Evolutionary conservation across 2,329 filamentous ascomycete genomes (phyloP).

Genomic region (Corniculantispora saksenae): DNA sequence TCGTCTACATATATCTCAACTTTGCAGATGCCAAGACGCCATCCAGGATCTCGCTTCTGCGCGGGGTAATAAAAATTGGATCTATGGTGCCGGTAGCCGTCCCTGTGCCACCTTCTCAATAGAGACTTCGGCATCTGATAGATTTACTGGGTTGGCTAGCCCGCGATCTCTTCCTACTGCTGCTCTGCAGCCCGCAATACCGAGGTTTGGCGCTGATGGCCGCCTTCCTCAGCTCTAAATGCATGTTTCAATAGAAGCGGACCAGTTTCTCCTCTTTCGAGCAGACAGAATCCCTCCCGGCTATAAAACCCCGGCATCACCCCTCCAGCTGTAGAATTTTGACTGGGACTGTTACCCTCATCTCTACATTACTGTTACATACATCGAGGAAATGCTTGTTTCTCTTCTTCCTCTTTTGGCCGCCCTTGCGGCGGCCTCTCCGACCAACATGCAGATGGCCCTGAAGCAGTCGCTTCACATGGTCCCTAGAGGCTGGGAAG

Average conservation of each 20-base stretch:
- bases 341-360: not conserved
- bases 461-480: slow-evolving; percentile 17
- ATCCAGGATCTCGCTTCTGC: not conserved
- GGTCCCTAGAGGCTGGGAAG: slow-evolving; percentile 16
- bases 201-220: no score
- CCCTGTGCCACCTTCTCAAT: slow-evolving; percentile 1
- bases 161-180: not conserved
- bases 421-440: slow-evolving; percentile 18
- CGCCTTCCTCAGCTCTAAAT: not conserved
- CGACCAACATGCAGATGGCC: slow-evolving; percentile 12
- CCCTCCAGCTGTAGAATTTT: not conserved
- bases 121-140: not conserved
- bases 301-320: not conserved
- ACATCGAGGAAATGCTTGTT: not conserved
- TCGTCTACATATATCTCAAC: no score
- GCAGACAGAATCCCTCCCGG: not conserved
- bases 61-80: slow-evolving; percentile 11
- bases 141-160: not conserved
- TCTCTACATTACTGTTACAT: no score
- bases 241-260: not conserved
- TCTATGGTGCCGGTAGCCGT: slow-evolving; percentile 12
- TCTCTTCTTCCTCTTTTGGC: slow-evolving; percentile 17
- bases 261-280: not conserved
- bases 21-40: slow-evolving; percentile 8
- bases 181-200: not conserved